phyloP scores from a whole-genome alignment of 176 grass and related monocot genomes.

The Oryza brachyantha region DNA sequence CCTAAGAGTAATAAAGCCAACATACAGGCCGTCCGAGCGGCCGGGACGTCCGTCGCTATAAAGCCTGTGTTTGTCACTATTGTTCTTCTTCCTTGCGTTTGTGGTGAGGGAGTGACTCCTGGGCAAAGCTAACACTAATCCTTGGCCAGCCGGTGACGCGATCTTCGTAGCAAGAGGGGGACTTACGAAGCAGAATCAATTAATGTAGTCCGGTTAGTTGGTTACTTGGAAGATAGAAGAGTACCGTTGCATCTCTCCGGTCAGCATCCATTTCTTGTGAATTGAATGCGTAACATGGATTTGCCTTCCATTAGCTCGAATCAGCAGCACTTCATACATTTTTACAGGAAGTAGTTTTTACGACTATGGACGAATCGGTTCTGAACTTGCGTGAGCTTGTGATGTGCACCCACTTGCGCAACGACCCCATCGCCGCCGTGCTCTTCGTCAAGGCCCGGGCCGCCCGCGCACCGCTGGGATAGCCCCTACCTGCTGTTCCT shows the following conservation, averaged over 20 bases:
- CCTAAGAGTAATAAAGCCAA: no score
- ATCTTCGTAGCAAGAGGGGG: no score
- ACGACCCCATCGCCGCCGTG: constrained; percentile 61
- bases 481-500: constrained; percentile 62
- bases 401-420: constrained; percentile 60
- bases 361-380: neutral
- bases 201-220: neutral
- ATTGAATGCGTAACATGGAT: constrained; percentile 24
- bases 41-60: no score
- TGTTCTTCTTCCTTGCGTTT: no score
- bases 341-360: neutral
- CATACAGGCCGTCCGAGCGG: no score
- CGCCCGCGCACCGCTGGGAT: constrained; percentile 59
- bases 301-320: neutral
- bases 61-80: no score
- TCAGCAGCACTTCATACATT: neutral
- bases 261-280: neutral
- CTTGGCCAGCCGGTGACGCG: no score
- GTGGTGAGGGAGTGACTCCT: no score
- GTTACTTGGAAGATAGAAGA: neutral
- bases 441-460: constrained; percentile 68
- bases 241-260: neutral
- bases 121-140: no score
- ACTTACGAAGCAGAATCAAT: no score
- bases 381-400: neutral